Percentiles rank a stretch among this genome's conserved stretches.
Conservation (phyloP, 768 basidiomycete genomes). For the Trametes villosa region DNA sequence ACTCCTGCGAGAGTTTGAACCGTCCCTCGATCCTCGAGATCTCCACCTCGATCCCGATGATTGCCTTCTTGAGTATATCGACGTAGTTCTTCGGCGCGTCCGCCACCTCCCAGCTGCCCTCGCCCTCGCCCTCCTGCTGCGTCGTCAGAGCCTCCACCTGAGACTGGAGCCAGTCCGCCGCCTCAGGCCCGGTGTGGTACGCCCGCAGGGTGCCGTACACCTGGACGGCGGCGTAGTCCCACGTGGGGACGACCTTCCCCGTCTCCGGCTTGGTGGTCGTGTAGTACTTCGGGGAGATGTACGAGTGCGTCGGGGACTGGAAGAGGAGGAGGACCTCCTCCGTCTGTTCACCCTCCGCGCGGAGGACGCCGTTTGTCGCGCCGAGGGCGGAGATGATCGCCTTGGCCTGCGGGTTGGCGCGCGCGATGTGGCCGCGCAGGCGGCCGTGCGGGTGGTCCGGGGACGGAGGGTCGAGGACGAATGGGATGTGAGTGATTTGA, state of each 20-base stretch:
- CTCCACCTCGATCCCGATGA: conserved; percentile 33
- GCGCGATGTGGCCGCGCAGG: conserved; percentile 33
- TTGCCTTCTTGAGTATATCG: conserved; percentile 33
- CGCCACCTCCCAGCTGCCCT: conserved; percentile 25
- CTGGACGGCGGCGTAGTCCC: conserved; percentile 36
- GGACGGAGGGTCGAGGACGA: conserved; percentile 26
- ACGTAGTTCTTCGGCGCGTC: conserved; percentile 31
- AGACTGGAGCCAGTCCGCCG: conserved; percentile 24
- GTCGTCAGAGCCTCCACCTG: conserved; percentile 23
- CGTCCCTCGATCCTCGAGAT: conserved; percentile 29
- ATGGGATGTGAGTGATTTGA: conserved; percentile 45
- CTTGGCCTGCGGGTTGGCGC: conserved; percentile 34
- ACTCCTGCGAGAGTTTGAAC: conserved; percentile 36
- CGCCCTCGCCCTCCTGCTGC: conserved; percentile 18
- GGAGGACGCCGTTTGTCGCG: neutral
- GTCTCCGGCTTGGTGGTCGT: conserved; percentile 33
- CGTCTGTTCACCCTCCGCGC: neutral
- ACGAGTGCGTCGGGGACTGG: conserved; percentile 31
- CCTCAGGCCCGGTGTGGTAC: conserved; percentile 19
- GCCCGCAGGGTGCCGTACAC: conserved; percentile 31
- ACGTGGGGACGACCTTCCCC: conserved; percentile 35
- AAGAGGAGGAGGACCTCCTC: conserved; percentile 30
- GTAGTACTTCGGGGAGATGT: conserved; percentile 36
- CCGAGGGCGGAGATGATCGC: conserved; percentile 26
- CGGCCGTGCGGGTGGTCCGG: conserved; percentile 21